Conservation (phyloP, 208 protist species). For the Balamuthia mandrillaris region DNA sequence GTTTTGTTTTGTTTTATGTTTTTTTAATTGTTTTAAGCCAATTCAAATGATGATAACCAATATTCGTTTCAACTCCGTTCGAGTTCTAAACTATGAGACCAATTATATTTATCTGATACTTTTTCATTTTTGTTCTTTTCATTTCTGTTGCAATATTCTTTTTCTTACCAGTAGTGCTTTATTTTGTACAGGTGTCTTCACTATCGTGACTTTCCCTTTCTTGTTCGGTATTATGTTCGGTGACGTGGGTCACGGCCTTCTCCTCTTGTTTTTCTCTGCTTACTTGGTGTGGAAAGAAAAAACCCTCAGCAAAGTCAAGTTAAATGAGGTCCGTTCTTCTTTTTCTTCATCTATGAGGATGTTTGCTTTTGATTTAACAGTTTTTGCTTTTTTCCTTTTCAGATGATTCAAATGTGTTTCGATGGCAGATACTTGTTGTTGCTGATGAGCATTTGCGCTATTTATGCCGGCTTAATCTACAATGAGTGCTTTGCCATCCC, state of each 20-base stretch:
- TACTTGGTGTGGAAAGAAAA: constrained; percentile 81
- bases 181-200: constrained; percentile 89
- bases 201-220: constrained; percentile 98
- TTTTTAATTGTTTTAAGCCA: no score
- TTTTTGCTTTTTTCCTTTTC: not conserved
- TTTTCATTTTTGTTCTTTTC: no score
- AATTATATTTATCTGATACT: no score
- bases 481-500: no score
- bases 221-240: constrained; percentile 99
- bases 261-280: constrained; percentile 82
- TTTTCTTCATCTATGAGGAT: constrained; percentile 64
- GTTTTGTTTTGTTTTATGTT: not conserved
- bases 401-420: constrained; percentile 55
- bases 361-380: constrained; percentile 67
- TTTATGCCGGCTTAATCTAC: constrained; percentile 96
- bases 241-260: constrained; percentile 96
- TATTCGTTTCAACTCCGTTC: no score
- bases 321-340: constrained; percentile 87
- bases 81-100: no score
- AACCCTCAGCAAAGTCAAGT: constrained; percentile 72
- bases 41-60: no score
- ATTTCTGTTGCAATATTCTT: no score
- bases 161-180: no score
- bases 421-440: constrained; percentile 89
- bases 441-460: constrained; percentile 91